Percentiles rank a stretch among this genome's conserved stretches.
phyloP scores from a whole-genome alignment of 331 rosid genomes.

The Quercus phellos region DNA sequence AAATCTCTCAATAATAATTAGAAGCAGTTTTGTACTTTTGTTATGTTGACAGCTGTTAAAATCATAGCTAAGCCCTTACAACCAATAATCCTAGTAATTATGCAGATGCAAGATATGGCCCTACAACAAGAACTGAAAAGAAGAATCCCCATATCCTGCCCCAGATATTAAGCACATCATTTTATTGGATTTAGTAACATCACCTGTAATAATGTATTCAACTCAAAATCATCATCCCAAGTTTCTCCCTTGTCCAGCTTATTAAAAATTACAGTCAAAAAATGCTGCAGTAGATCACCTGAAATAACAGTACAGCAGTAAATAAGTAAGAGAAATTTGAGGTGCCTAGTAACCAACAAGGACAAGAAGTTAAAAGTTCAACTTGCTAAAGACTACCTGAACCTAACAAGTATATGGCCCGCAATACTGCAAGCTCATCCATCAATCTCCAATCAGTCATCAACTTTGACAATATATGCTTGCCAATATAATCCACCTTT shows the following conservation, averaged over 20 bases:
- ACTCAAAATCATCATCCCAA: constrained; percentile 95
- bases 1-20: background rate
- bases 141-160: background rate
- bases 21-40: background rate
- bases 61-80: background rate
- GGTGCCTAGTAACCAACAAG: constrained; percentile 4
- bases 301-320: constrained; percentile 27
- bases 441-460: constrained; percentile 95
- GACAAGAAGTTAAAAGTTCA: constrained; percentile 8
- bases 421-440: constrained; percentile 91
- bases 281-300: constrained; percentile 98
- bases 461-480: constrained; percentile 70
- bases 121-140: constrained; percentile 1
- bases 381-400: constrained; percentile 64
- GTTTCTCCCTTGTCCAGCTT: constrained; percentile 92
- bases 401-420: constrained; percentile 92
- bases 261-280: constrained; percentile 74
- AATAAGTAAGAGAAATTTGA: constrained; percentile 21
- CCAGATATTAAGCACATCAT: constrained; percentile 6
- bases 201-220: constrained; percentile 90
- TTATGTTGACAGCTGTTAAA: background rate
- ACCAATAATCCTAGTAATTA: background rate
- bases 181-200: constrained; percentile 14
- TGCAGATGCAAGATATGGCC: background rate
- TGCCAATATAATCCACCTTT: constrained; percentile 87